A percentile compares a stretch with the other conserved stretches of the same genome.
Evolutionary conservation across 2,329 filamentous ascomycete genomes (phyloP).

Genomic region (Cadophora sp.): DNA sequence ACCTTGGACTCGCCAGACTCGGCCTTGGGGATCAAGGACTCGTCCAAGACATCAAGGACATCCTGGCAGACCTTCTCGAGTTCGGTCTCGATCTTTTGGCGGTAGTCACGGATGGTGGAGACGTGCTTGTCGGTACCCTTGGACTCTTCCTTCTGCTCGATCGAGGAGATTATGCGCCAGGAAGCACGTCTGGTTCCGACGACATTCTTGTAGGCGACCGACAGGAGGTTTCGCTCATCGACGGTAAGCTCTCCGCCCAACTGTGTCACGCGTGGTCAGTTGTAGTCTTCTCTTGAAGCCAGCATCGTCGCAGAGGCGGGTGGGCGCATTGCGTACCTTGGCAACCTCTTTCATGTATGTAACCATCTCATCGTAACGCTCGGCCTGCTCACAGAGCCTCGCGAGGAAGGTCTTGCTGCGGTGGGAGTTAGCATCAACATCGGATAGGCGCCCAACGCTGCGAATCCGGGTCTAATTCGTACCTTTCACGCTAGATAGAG

Average conservation of each 20-base stretch:
- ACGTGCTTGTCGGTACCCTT: conserved; percentile 98
- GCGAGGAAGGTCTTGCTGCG: conserved; percentile 99
- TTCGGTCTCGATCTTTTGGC: conserved; percentile 97
- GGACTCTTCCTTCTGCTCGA: conserved; percentile 99
- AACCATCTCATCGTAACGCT: conserved; percentile 99
- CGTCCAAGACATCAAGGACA: conserved; percentile 92
- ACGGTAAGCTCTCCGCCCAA: conserved; percentile 81
- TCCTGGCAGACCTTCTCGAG: conserved; percentile 98
- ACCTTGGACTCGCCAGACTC: conserved; percentile 98
- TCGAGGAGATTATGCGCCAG: conserved; percentile 99
- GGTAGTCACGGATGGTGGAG: conserved; percentile 92
- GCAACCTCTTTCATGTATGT: conserved; percentile 99
- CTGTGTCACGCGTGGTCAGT: conserved; percentile 46
- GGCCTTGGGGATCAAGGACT: conserved; percentile 93
- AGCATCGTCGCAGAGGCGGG: conserved; percentile 35
- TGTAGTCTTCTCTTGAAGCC: conserved; percentile 20
- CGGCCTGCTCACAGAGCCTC: conserved; percentile 99
- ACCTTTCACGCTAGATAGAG: conserved; percentile 46
- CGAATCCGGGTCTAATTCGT: conserved; percentile 25
- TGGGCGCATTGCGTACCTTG: conserved; percentile 64
- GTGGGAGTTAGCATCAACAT: conserved; percentile 36
- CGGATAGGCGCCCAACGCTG: conserved; percentile 19
- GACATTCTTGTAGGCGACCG: conserved; percentile 99
- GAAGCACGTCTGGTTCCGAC: conserved; percentile 97
- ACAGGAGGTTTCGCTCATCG: conserved; percentile 98